These are phyloP conservation scores for Eucalyptus caleyi DNA, from an alignment of 345 rosid genomes.

Conservation along the genomic window DNA sequence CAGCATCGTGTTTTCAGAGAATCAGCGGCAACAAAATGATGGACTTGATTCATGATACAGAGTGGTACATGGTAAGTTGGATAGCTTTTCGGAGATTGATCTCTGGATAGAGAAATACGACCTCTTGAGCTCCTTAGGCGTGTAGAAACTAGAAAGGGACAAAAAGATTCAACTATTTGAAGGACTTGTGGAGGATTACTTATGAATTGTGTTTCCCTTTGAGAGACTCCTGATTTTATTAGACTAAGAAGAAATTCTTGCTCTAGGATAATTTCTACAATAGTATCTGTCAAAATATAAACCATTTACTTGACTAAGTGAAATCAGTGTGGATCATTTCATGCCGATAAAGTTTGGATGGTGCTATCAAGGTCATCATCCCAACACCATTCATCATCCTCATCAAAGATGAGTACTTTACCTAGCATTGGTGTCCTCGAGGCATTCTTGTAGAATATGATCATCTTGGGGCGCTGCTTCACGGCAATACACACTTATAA, in stretches of 20 bases:
- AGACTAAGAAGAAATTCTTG: not conserved
- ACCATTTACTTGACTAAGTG: not conserved
- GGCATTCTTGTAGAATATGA: not conserved
- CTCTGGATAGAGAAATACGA: not conserved
- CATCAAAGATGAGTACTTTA: not conserved
- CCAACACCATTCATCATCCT: not conserved
- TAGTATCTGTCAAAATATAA: not conserved
- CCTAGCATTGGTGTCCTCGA: not conserved
- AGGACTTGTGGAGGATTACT: not conserved
- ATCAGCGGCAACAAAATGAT: not conserved
- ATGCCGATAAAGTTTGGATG: not conserved
- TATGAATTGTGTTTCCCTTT: rapidly evolving
- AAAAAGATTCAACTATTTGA: not conserved
- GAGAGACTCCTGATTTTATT: not conserved
- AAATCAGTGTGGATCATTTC: not conserved
- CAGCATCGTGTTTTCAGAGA: not conserved
- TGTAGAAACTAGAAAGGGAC: not conserved
- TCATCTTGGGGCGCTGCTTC: not conserved
- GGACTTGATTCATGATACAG: not conserved
- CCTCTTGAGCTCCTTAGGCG: not conserved
- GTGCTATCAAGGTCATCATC: not conserved
- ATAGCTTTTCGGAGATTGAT: not conserved
- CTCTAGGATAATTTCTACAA: not conserved
- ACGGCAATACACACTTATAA: not conserved
- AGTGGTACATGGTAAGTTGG: not conserved